Evolutionary conservation across 306 rosid genomes (phyloP).

Genomic region (Castanea sativa): DNA sequence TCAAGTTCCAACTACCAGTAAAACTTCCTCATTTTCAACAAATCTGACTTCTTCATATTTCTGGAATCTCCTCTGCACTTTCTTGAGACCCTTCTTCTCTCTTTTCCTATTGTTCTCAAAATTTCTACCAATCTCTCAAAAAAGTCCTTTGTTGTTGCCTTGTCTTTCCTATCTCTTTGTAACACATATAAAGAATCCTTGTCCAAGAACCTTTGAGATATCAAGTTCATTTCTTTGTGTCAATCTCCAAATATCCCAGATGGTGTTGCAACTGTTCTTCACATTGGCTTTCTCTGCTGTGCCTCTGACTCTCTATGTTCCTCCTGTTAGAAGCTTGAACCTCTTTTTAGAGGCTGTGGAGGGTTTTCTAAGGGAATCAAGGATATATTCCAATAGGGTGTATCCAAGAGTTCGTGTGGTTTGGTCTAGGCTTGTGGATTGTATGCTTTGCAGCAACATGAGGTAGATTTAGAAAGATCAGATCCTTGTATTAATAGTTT

Average conservation of each 20-base stretch:
- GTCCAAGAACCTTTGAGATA: not conserved
- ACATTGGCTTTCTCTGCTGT: constrained; percentile 76
- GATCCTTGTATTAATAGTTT: not conserved
- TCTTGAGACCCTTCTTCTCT: not conserved
- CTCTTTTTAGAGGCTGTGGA: constrained; percentile 74
- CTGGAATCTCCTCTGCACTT: constrained; percentile 3
- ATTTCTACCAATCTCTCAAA: not conserved
- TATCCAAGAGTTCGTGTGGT: constrained; percentile 60
- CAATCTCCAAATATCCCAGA: not conserved
- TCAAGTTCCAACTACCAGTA: not conserved
- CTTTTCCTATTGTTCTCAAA: not conserved
- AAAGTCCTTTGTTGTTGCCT: not conserved
- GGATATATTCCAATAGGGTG: constrained; percentile 37
- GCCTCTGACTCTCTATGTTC: constrained; percentile 78
- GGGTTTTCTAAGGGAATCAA: constrained; percentile 50
- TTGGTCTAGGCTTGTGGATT: constrained; percentile 66
- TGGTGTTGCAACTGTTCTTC: constrained; percentile 60
- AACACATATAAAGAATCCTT: not conserved
- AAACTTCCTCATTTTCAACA: not conserved
- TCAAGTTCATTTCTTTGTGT: constrained; percentile 1
- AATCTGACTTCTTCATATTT: not conserved
- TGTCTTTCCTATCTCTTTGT: not conserved
- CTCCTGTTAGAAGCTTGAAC: constrained; percentile 73
- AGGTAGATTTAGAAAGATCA: constrained; percentile 41
- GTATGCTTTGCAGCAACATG: constrained; percentile 61